Conservation (phyloP, 192 early-diverging fungal species). For the Linderina pennispora region DNA sequence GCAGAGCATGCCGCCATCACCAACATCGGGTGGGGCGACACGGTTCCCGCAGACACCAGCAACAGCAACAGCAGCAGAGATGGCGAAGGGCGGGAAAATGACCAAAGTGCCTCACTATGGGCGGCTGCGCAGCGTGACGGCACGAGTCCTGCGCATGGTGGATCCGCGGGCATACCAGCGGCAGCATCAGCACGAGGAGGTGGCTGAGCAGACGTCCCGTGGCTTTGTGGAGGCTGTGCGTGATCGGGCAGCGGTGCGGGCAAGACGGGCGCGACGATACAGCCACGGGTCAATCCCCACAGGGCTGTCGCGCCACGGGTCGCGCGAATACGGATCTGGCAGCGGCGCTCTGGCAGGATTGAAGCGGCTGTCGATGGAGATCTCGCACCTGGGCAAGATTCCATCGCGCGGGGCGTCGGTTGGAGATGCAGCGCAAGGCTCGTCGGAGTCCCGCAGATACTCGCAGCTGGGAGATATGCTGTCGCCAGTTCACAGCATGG, state of each 20-base stretch:
- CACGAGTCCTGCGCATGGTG: conserved; percentile 38
- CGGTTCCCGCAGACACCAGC: conserved; percentile 13
- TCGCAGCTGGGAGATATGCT: no score
- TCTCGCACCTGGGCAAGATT: no score
- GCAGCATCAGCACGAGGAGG: conserved; percentile 10
- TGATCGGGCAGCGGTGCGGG: conserved; percentile 7
- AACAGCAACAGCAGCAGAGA: neutral
- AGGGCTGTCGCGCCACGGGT: conserved; percentile 20
- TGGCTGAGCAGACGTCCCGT: conserved; percentile 1
- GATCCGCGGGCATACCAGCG: conserved; percentile 35
- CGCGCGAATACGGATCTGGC: conserved; percentile 18
- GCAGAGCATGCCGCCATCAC: conserved; percentile 29
- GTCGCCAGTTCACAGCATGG: conserved; percentile 4
- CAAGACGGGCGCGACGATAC: conserved; percentile 11
- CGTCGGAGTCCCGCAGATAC: no score
- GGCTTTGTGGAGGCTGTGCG: conserved; percentile 23
- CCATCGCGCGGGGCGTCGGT: no score
- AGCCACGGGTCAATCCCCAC: conserved; percentile 26
- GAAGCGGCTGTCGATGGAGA: conserved; percentile 1
- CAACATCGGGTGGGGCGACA: conserved; percentile 15
- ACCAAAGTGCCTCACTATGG: conserved; percentile 48
- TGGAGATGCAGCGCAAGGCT: no score
- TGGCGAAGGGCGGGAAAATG: conserved; percentile 34
- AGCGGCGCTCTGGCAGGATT: no score
- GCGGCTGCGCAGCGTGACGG: conserved; percentile 40